These are phyloP conservation scores for Ulmus americana DNA, from an alignment of 331 rosid genomes.

Conservation along the genomic window DNA sequence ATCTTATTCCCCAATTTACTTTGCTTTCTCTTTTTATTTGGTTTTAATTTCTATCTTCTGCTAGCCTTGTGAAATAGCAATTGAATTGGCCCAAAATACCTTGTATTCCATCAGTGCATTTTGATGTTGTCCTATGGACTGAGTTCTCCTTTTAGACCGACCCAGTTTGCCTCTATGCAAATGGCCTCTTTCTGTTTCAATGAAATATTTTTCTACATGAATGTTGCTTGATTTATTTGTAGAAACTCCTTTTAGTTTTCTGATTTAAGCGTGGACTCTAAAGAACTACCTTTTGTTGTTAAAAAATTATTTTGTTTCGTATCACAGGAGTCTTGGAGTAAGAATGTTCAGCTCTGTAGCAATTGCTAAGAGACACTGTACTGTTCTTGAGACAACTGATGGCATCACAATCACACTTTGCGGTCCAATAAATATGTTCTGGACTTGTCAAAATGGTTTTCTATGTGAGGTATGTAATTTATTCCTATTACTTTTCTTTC, in stretches of 20 bases:
- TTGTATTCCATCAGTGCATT: too few species aligned
- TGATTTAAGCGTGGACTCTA: neutral
- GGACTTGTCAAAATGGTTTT: slow-evolving; percentile 55
- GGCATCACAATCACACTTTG: slow-evolving; percentile 38
- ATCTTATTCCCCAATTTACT: slow-evolving; percentile 1
- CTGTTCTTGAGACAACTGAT: slow-evolving; percentile 51
- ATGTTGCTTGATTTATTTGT: neutral
- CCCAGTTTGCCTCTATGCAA: too few species aligned
- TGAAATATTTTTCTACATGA: neutral
- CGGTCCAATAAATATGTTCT: slow-evolving; percentile 49
- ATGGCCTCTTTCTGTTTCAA: neutral
- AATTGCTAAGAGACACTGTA: slow-evolving; percentile 51
- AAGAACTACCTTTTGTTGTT: neutral
- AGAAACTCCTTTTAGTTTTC: neutral
- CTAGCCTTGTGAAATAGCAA: too few species aligned
- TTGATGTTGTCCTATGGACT: too few species aligned
- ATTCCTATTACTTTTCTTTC: neutral
- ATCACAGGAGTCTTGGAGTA: slow-evolving; percentile 35
- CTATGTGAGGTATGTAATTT: slow-evolving; percentile 34
- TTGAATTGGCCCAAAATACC: too few species aligned
- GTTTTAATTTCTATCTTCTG: too few species aligned
- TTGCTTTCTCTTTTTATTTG: neutral
- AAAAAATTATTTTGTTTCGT: neutral
- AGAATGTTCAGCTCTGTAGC: slow-evolving; percentile 42
- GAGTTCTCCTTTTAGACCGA: too few species aligned